These are phyloP conservation scores for Dichomitus squalens DNA, from an alignment of 1,284 basidiomycete species.

Conservation along the genomic window DNA sequence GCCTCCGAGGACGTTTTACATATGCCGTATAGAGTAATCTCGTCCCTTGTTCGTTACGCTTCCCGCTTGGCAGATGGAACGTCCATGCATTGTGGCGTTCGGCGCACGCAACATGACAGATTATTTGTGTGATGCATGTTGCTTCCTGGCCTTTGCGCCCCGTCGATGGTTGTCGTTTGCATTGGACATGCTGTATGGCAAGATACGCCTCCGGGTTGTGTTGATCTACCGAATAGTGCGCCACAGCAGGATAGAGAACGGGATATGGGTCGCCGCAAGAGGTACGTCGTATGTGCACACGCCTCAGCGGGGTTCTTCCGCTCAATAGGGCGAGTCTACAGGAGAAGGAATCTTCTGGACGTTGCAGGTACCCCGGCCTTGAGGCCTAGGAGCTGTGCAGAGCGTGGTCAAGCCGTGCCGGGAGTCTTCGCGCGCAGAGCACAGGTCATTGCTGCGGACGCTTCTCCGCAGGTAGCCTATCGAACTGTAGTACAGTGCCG, in stretches of 20 bases:
- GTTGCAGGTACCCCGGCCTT: too few species aligned
- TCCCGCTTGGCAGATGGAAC: neutral
- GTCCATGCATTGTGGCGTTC: neutral
- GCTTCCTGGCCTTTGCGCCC: slow-evolving; percentile 3
- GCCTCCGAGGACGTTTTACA: neutral
- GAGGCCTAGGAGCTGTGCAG: too few species aligned
- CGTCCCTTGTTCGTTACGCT: neutral
- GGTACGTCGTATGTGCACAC: too few species aligned
- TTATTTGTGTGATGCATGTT: neutral
- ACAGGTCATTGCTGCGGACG: slow-evolving; percentile 7
- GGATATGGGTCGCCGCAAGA: too few species aligned
- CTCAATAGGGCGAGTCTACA: too few species aligned
- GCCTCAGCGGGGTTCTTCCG: too few species aligned
- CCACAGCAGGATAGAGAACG: too few species aligned
- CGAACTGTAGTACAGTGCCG: neutral
- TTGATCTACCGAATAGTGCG: too few species aligned
- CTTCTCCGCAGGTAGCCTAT: neutral
- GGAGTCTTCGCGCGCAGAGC: neutral
- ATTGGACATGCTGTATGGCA: too few species aligned
- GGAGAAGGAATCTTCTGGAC: too few species aligned
- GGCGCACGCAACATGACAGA: neutral
- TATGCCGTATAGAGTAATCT: slow-evolving; percentile 16
- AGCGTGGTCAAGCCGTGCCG: too few species aligned
- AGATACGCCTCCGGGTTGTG: too few species aligned
- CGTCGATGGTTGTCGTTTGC: slow-evolving; percentile 1